Evolutionary conservation across 768 basidiomycete genomes (phyloP).

Genomic region (Candolleomyces efflorescens): DNA sequence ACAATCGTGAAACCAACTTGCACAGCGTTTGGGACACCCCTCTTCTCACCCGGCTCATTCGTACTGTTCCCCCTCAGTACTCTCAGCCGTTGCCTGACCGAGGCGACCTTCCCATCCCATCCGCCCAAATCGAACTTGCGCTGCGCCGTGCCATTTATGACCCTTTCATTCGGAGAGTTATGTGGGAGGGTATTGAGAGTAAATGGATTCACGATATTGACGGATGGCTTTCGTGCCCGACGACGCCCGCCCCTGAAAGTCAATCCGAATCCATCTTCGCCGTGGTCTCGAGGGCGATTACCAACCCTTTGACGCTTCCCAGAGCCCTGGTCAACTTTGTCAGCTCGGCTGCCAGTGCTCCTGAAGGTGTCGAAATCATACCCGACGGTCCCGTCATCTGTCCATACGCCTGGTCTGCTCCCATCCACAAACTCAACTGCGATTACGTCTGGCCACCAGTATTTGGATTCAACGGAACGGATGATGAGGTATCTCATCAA

Average conservation of each 20-base stretch:
- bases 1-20: conserved; percentile 59
- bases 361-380: conserved; percentile 14
- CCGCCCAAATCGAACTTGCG: not conserved
- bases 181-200: conserved; percentile 10
- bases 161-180: conserved; percentile 55
- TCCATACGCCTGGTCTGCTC: conserved; percentile 74
- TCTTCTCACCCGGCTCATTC: conserved; percentile 79
- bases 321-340: not conserved
- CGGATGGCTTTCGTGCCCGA: conserved; percentile 3
- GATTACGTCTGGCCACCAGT: conserved; percentile 74
- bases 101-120: conserved; percentile 18
- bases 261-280: not conserved
- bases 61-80: conserved; percentile 73
- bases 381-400: conserved; percentile 46
- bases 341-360: not conserved
- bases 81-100: conserved; percentile 63
- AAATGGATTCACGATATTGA: conserved; percentile 1
- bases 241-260: not conserved
- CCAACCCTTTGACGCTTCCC: not conserved
- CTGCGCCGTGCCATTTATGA: conserved; percentile 86
- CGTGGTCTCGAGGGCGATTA: not conserved
- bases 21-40: conserved; percentile 89
- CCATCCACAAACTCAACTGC: conserved; percentile 78
- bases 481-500: too few species aligned
- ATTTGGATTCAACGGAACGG: not conserved